phyloP scores from a whole-genome alignment of 129 eudicot genomes.

The Rutidosis leptorrhynchoides region DNA sequence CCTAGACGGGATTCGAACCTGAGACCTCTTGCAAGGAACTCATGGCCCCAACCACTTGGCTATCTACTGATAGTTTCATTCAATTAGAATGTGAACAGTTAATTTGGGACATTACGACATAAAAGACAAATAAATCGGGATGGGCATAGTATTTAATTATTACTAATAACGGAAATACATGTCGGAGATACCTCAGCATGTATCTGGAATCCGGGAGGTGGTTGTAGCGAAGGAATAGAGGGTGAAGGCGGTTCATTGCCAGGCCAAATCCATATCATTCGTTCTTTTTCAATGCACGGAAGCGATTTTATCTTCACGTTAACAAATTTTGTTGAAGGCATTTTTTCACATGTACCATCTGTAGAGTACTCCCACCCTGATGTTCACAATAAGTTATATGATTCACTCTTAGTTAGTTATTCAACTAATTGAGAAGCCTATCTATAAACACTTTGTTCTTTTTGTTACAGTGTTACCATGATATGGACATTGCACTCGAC shows the following conservation, averaged over 20 bases:
- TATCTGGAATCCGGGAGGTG: conserved; percentile 83
- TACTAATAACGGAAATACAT: not conserved
- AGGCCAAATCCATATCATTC: conserved; percentile 99
- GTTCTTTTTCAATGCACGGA: conserved; percentile 85
- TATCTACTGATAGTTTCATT: no score
- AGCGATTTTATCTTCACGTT: conserved; percentile 75
- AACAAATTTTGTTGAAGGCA: conserved; percentile 87
- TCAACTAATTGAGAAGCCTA: not conserved
- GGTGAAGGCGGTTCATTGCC: conserved; percentile 81
- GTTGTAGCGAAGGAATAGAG: conserved; percentile 69
- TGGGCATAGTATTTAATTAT: not conserved
- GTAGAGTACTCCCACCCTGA: conserved; percentile 94
- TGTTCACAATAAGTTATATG: not conserved
- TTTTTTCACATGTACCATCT: conserved; percentile 89
- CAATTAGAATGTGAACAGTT: no score
- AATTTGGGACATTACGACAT: no score
- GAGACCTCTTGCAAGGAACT: no score
- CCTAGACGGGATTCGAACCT: no score
- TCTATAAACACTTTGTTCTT: not conserved
- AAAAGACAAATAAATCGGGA: no score
- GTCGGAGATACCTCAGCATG: conserved; percentile 78
- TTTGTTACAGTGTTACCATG: conserved; percentile 50
- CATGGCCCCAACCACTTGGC: no score
- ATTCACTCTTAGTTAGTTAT: not conserved
- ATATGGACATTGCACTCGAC: conserved; percentile 95